Evolutionary conservation across 139 green algal genomes (phyloP), one percentile per base, ranked within the genome.

Genomic region (Monoraphidium neglectum): DNA sequence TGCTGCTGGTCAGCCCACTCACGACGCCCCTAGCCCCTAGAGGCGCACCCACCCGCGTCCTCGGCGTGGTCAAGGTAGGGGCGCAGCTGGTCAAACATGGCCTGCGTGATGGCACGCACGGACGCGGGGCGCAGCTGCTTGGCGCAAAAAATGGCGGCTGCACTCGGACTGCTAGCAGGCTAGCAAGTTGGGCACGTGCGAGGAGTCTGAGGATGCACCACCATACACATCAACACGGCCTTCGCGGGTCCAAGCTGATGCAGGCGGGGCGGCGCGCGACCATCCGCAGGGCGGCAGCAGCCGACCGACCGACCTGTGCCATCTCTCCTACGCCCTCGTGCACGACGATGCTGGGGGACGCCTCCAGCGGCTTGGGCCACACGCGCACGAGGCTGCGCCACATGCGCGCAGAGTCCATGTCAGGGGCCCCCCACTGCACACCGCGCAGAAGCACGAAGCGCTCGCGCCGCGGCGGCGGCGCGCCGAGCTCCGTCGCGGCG

Each of bases 381-480:
- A 88, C 81, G 23, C 63, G 36, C 36, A 77, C 64, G 30, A 92
- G 75, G 4, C 82, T 66, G 49, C 77, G 70, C 32, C 82, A 89
- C n/a, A 92, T 60, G 10, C 68, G 32, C 10, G n/a, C 43, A 47
- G 74, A 63, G 53, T 91, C 62, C 1, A 70, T 36, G 13, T 86
- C 83, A 0, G 53, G 64, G 1, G 81, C 81, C 2, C 40, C 37
- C 86, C 86, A 91, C 36, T 80, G 76, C 51, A 89, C 86, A 0
- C 86, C 86, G 1, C 83, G 73, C 23, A 89, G n/a, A 49, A 91
- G 86, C 24, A 91, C 56, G 46, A 86, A 87, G 10, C 82, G 62
- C n/a, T 76, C 71, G 12, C 76, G 74, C 32, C 24, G 43, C 21
- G 32, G 64, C 24, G 30, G 46, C 35, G 35, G 36, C 35, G 71